Base-by-base conservation (phyloP, 1,284 basidiomycete genomes). In the Stereum hirsutum region DNA sequence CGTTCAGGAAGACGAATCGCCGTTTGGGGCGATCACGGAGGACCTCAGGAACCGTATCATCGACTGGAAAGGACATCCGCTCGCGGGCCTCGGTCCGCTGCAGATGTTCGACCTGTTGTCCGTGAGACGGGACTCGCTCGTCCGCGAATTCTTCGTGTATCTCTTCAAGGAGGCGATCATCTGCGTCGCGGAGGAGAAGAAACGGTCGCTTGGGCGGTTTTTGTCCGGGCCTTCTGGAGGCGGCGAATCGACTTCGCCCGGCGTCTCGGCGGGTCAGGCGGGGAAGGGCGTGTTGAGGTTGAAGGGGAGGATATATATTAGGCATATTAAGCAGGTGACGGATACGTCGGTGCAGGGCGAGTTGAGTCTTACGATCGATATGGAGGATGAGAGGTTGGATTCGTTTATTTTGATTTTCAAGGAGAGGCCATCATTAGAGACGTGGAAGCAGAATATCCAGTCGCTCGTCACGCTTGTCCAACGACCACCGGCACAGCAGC, bases 91-190 rank as follows among this genome's bases (percentile, higher is more conserved):
- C 28, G 95, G 95, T 1, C 73, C 81, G 0, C 70, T 98, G 33
- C 82, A 87, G 51, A 88, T 97, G 72, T 96, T 92, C 62, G 93
- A 97, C 62, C 72, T 91, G 37, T 68, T 98, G 24, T 81, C 80
- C 35, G 91, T 98, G 33, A 77, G 92, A 38, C 83, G 94, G 45
- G 91, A 93, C 53, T 66, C 81, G 8, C 79, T 92, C 44, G 81
- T 92, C 21, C 78, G 90, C 44, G 89, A 95, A 59, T 94, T 95
- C 61, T 89, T 85, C 58, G 89, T 97, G 46, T 97, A 98, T 63
- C 77, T 99, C 32, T 98, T 97, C 76, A 83, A 86, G 55, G 90
- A 97, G 58, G 95, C 95, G 8, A 84, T 99, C 47, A 91, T 98
- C 48, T 99, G 94, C 61, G 89, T 98, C 12, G 79, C 89, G 19